Base-by-base conservation (phyloP, 1,139 yeast genomes). In the Arxiozyma slooffiae region DNA sequence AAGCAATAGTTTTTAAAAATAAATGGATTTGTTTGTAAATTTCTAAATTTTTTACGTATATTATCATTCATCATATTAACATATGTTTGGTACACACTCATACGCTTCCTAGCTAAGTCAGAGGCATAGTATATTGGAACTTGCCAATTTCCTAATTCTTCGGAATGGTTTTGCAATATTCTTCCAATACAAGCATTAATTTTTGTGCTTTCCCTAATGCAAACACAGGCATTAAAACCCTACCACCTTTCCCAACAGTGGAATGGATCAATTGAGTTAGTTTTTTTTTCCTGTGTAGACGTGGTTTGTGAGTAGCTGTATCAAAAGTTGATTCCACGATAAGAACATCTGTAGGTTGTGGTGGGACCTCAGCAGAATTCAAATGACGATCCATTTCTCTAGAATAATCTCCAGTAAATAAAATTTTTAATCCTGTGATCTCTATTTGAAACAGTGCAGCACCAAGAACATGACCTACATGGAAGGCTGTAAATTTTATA, bases 191-290 rank as follows among this genome's bases (percentile, higher is more conserved):
- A 51, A 92, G 74, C 61, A 92, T 73, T 48, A 92, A 74, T 65
- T 92, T 98, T 65, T 92, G 99, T 0, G 98, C 97, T 58, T 96
- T 81, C 38, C 99, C 99, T 41, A 92, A 75, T 0, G 98, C 97
- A 70, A 92, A 92, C 1, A 90, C 97, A 0, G 99, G 99, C 66
- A 92, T 71, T 51, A 92, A 71, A 24, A 94, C 92, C 52, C 97
- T 76, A 0, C 99, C 99, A 43, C 97, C 98, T 59, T 86, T 86
- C 42, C 78, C 73, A 6, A 92, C 71, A 0, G 97, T 88, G 0
- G 89, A 79, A 61, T 92, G 97, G 30, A 92, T 87, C 45, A 88
- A 70, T 49, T 81, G 82, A 4, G 95, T 87, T 58, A 92, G 71
- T 60, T 92, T 78, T 16, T 79, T 74, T 65, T 92, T 98, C 66